Evolutionary conservation across 257 asterid genomes (phyloP), one percentile per base, ranked within the genome.

Genomic region (Plantago elongata): DNA sequence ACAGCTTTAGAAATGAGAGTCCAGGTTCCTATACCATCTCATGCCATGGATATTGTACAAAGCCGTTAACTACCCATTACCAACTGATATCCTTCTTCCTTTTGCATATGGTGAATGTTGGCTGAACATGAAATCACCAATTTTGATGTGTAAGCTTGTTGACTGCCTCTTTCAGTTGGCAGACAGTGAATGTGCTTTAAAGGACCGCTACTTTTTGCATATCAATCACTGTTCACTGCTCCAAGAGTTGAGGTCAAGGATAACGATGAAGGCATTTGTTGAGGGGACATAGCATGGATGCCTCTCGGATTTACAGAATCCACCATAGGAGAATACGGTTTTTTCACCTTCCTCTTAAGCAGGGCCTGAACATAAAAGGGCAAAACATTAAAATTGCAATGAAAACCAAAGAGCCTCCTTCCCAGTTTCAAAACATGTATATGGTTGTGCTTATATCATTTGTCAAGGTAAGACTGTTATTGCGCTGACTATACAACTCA

Each of bases 251-350:
- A 76, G 64, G 59, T 81, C 51, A 80, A 63, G 74, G 90, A 71
- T 34, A 76, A 68, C 7, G 89, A 44, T 49, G 88, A 74, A 61
- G 96, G 97, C 88, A 89, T 75, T 40, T 75, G 87, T 49, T 83
- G 93, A 52, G 99, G 95, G 34, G 99, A 83, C 67, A 79, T 66
- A 30, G 71, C 64, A 54, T 69, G 74, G 14, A 61, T 68, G 48
- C 89, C 92, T 64, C 72, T 81, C 13, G 84, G 70, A 70, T 62
- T 72, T 55, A 54, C 76, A 57, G 64, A 62, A 60, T 90, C 95
- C 50, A 81, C 63, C 40, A 34, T 37, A 5, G 99, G 99, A 34
- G 95, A 81, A 63, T 93, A 93, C 54, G 99, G 99, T 69, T 79
- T 85, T 30, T 83, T 79, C 66, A 82, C 95, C 71, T 93, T 93